Base-by-base conservation (phyloP, 768 basidiomycete species). In the Gymnopilus dilepis region DNA sequence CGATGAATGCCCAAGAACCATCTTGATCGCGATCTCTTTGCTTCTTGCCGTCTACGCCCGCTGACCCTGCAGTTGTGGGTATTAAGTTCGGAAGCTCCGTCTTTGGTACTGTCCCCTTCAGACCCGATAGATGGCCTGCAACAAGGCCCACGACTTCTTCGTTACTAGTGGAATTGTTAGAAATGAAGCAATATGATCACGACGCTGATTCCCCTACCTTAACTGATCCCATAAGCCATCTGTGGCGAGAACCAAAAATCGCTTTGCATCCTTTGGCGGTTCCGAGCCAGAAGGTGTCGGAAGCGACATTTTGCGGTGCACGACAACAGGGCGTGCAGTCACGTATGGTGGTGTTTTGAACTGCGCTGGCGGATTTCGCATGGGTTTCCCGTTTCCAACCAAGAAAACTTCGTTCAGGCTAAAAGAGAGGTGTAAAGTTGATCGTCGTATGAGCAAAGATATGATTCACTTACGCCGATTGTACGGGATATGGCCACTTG, bases 311-410 rank as follows among this genome's bases (percentile, higher is more conserved):
- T 89, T 87, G 61, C 86, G 85, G 67, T 94, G 89, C 2, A 89
- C 91, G 28, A 95, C 86, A 34, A 92, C 93, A 2, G 95, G 95
- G 6, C 81, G 80, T 15, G 95, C 87, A 31, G 84, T 95, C 22
- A 97, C 94, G 74, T 97, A 97, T n/a, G 95, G 95, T 2, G 95
- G 95, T 4, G 95, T 94, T 74, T 89, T 91, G 74, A 92, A 85
- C 21, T 82, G 74, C 13, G 83, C 56, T 13, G 88, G 90, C 2
- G 88, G 76, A 6, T 82, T 74, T 21, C 91, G 86, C 72, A 91
- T 76, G 1, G 84, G 76, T 59, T 78, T 78, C 43, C 82, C 82
- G 69, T 83, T 90, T 55, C 88, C 89, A 55, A 81, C 77, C 69
- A 90, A 78, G 77, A 91, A 92, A 19, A 86, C 86, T 60, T 86